These are phyloP conservation scores for Gentiana macrophylla DNA, from an alignment of 257 asterid species.

Conservation along the genomic window DNA sequence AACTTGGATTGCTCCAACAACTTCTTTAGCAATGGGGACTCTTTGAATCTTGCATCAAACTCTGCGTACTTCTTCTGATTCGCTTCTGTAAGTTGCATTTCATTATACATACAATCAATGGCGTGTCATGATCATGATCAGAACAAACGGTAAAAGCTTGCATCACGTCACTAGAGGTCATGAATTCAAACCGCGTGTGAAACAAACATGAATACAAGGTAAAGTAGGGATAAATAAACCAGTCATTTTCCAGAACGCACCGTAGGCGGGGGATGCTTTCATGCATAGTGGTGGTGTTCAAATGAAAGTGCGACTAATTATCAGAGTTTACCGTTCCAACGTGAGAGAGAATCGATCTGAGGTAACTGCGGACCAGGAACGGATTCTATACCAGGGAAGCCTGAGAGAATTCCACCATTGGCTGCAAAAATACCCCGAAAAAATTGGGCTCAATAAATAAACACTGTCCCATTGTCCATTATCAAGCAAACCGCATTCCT, in stretches of 20 bases:
- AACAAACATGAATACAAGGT: too few species aligned
- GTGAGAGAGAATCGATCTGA: constrained; percentile 56
- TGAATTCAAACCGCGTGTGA: too few species aligned
- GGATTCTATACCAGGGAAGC: constrained; percentile 72
- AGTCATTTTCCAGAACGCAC: too few species aligned
- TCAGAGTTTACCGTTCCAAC: constrained; percentile 55
- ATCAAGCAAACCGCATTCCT: too few species aligned
- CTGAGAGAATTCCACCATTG: constrained; percentile 84
- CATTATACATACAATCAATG: constrained; percentile 3
- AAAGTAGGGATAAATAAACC: too few species aligned
- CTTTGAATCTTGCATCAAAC: constrained; percentile 73
- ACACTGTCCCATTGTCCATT: too few species aligned
- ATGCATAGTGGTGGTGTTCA: background rate
- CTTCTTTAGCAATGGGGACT: constrained; percentile 72
- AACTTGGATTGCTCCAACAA: constrained; percentile 64
- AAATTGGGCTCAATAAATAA: too few species aligned
- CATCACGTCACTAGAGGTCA: too few species aligned
- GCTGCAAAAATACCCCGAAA: constrained; percentile 32
- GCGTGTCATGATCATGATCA: constrained; percentile 3
- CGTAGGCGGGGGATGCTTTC: too few species aligned
- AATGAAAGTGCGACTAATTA: background rate
- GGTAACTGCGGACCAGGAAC: constrained; percentile 94
- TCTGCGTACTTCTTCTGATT: constrained; percentile 93
- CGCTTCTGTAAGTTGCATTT: constrained; percentile 40
- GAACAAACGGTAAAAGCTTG: too few species aligned